phyloP scores from a whole-genome alignment of 2,329 filamentous ascomycete genomes.

The Claviceps lovelessii region DNA sequence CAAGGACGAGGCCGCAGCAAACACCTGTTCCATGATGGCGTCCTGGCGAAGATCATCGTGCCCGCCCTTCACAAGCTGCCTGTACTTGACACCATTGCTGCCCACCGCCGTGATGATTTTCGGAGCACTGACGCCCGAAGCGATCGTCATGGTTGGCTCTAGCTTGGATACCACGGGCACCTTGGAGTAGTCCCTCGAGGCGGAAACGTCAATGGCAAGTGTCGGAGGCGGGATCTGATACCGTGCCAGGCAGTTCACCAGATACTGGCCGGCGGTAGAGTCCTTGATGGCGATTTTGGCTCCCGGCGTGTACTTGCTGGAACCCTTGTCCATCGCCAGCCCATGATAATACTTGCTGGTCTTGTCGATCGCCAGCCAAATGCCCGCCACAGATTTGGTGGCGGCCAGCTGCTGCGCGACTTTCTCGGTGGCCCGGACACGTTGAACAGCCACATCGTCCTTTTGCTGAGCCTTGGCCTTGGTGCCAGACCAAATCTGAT shows the following conservation, averaged over 20 bases:
- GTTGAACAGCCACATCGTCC: conserved; percentile 60
- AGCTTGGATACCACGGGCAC: conserved; percentile 64
- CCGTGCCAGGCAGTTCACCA: conserved; percentile 48
- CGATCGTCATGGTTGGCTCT: conserved; percentile 65
- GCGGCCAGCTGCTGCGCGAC: conserved; percentile 48
- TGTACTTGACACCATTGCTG: conserved; percentile 66
- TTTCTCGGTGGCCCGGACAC: conserved; percentile 56
- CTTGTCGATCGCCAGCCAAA: conserved; percentile 60
- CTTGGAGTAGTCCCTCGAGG: conserved; percentile 58
- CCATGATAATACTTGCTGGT: conserved; percentile 53
- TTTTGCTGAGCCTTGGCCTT: conserved; percentile 54
- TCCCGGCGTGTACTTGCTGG: conserved; percentile 52
- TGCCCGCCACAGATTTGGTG: conserved; percentile 33
- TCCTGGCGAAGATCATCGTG: conserved; percentile 95
- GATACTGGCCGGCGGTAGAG: conserved; percentile 43
- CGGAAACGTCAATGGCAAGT: conserved; percentile 63
- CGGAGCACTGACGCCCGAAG: conserved; percentile 78
- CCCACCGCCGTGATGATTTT: conserved; percentile 80
- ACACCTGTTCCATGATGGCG: conserved; percentile 98
- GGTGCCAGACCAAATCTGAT: conserved; percentile 80
- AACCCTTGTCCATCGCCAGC: conserved; percentile 51
- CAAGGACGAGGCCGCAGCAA: conserved; percentile 84
- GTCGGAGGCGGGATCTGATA: conserved; percentile 76
- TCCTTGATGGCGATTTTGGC: conserved; percentile 51
- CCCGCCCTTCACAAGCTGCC: conserved; percentile 87